Evolutionary conservation across 306 rosid genomes (phyloP).

Genomic region (Begonia peltatifolia): DNA sequence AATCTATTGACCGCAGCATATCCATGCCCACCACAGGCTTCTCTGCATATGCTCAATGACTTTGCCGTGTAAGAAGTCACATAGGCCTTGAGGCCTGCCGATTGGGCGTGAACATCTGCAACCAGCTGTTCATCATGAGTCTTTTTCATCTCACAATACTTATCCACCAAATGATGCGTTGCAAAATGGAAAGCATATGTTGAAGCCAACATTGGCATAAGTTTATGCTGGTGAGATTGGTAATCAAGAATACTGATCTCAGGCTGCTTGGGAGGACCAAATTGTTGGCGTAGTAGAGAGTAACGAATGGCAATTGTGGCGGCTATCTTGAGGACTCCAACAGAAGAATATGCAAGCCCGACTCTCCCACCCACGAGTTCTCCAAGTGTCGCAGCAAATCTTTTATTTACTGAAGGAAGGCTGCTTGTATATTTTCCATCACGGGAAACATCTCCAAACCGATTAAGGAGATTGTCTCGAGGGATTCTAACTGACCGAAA

Average conservation of each 20-base stretch:
- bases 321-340: conserved; percentile 70
- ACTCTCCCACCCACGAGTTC: conserved; percentile 99
- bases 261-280: conserved; percentile 91
- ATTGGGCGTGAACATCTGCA: conserved; percentile 80
- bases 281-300: conserved; percentile 85
- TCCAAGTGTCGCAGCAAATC: conserved; percentile 89
- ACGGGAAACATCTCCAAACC: conserved; percentile 89
- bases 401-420: conserved; percentile 63
- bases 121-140: conserved; percentile 62
- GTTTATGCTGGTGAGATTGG: conserved; percentile 96
- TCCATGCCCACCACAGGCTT: conserved; percentile 99
- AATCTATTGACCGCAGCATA: conserved; percentile 91
- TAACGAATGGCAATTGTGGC: conserved; percentile 74
- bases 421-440: conserved; percentile 82
- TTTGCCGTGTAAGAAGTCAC: conserved; percentile 79
- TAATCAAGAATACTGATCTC: conserved; percentile 84
- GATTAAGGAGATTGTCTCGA: conserved; percentile 83
- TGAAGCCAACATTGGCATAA: conserved; percentile 98
- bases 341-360: conserved; percentile 86
- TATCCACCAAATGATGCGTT: conserved; percentile 51
- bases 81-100: conserved; percentile 91
- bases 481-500: conserved; percentile 83
- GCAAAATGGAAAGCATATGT: conserved; percentile 85
- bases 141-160: conserved; percentile 73
- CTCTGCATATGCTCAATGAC: conserved; percentile 88